Evolutionary conservation across 441 rosid species (phyloP), one percentile per base, ranked within the genome.

Genomic region (Populus hybrid): DNA sequence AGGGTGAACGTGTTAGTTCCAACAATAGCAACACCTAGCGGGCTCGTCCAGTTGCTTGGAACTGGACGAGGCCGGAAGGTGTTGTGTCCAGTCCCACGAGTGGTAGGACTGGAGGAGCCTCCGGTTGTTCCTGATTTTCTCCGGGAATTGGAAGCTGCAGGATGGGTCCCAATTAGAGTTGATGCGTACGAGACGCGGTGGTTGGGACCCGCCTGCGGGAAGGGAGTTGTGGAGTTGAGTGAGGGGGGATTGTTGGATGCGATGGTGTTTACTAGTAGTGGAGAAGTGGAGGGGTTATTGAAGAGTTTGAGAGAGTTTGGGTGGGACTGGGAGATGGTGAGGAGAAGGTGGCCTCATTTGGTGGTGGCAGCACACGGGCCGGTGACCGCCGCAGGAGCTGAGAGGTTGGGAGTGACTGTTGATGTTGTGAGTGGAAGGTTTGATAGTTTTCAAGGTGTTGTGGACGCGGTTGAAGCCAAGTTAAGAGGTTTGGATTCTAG

Each of bases 281-380:
- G 83, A 7, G 93, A 89, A 75, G 90, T 88, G 78, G 91, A 87
- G 71, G 93, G 89, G 33, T 77, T 89, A 72, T 59, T 86, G 81
- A 88, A 80, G 81, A 82, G 91, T 38, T 73, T 89, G 82, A 68
- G 56, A 69, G 87, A 75, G 74, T 76, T 73, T 5, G 86, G 91
- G 29, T 87, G 86, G 88, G 82, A 83, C 35, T 87, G 89, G 93
- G 68, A 23, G 71, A 75, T 12, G 77, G 83, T 88, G 73, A 80
- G 84, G 85, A 77, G 75, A 78, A 76, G 77, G 81, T 85, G 90
- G 88, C 86, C 86, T 23, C 61, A 77, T 10, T 66, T 89, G 82
- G 79, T 88, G 69, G 91, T 82, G 82, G 93, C 87, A 6, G 89
- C 86, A 7, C 91, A 89, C 69, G 91, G 91, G 53, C 91, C 93